Evolutionary conservation across 1,284 basidiomycete genomes (phyloP).

Genomic region (Cryptococcus sp.): DNA sequence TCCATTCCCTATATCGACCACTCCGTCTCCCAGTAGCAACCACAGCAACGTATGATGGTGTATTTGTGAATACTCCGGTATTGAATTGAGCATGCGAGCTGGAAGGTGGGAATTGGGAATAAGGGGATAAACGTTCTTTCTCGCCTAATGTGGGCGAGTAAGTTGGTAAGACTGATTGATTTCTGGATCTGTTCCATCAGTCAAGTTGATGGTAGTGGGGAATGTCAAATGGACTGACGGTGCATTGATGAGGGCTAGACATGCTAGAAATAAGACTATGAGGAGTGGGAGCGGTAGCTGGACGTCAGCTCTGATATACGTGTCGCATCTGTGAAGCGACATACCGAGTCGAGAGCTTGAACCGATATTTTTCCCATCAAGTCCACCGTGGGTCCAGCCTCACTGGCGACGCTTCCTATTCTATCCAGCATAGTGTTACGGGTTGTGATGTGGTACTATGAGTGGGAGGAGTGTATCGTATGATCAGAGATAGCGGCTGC

Average conservation of each 20-base stretch:
- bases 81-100: not conserved
- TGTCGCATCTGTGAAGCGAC: not conserved
- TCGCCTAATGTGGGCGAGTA: constrained; percentile 11
- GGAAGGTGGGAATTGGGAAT: not conserved
- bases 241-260: constrained; percentile 14
- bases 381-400: constrained; percentile 9
- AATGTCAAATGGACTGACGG: constrained; percentile 12
- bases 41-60: not conserved
- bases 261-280: constrained; percentile 13
- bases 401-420: not conserved
- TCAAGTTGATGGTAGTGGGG: constrained; percentile 13
- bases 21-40: not conserved
- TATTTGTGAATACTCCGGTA: not conserved
- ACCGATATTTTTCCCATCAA: constrained; percentile 10
- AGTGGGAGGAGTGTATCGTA: not conserved
- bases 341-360: constrained; percentile 12
- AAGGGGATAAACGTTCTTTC: constrained; percentile 15
- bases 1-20: not conserved
- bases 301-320: not conserved
- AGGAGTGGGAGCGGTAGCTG: constrained; percentile 44
- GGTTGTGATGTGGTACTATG: not conserved
- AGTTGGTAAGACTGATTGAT: constrained; percentile 12
- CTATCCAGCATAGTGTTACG: not conserved
- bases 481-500: too few relatives aligned
- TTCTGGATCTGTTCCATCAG: constrained; percentile 34